Evolutionary conservation across 2,329 filamentous ascomycete species (phyloP), one percentile per base, ranked within the genome.

Genomic region (Beauveria australis): DNA sequence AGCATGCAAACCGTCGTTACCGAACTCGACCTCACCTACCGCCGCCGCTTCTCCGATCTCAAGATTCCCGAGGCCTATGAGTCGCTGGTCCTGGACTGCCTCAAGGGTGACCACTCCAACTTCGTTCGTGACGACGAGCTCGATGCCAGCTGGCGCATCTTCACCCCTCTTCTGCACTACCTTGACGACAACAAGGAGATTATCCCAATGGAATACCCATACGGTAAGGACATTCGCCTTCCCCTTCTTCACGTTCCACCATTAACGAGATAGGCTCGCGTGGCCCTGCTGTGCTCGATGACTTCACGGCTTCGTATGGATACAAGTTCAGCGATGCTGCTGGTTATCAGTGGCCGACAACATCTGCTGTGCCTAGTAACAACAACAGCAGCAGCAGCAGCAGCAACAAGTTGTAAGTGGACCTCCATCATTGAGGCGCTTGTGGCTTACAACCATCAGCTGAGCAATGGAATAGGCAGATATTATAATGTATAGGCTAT

Each of bases 21-120:
- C 63, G 94, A 99, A 80, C 89, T 99, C 63, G 94, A 99, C 73
- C 85, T 99, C 67, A 99, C 95, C 65, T 99, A 99, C 82, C 87
- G 95, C 73, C 88, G 94, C 76, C 89, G 95, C 68, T 99, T 99
- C 86, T 97, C 94, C 19, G 94, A 99, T 77, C 85, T 99, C 62
- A 99, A 99, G 85, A 99, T 99, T 67, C 94, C 94, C 61, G 94
- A 99, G 83, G 94, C 94, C 7, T 99, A 99, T 78, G 94, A 99
- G 78, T 97, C 92, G 61, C 82, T 99, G 67, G 97, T 99, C 68
- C 84, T 99, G 61, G 94, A 99, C 75, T 94, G 93, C 68, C 82
- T 99, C 70, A 99, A 99, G 86, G 94, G 94, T 64, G 94, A 99
- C 73, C 94, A 99, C 83, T 97, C 92, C 76, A 99, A 99, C 87